phyloP scores from a whole-genome alignment of 2,329 filamentous ascomycete species.

The Trichoderma guizhouense region DNA sequence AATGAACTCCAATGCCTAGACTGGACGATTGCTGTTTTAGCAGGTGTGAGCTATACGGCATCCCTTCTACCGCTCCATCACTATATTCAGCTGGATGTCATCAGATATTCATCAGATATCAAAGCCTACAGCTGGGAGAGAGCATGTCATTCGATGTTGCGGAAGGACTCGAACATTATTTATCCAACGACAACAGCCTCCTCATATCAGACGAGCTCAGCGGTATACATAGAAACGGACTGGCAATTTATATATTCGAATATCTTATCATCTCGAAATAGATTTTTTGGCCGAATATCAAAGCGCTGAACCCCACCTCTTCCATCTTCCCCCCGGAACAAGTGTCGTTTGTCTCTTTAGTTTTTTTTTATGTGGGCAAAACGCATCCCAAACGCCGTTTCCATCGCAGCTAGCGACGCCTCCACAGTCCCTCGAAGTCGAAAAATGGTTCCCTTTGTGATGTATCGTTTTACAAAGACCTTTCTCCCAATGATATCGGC shows the following conservation, averaged over 20 bases:
- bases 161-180: neutral
- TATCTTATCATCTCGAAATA: slow-evolving; percentile 24
- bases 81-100: neutral
- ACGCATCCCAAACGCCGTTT: slow-evolving; percentile 37
- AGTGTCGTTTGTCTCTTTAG: slow-evolving; percentile 23
- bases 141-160: neutral
- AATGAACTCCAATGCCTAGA: neutral
- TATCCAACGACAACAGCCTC: neutral
- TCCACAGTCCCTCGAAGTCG: slow-evolving; percentile 23
- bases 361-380: slow-evolving; percentile 28
- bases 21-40: neutral
- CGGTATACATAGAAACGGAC: neutral
- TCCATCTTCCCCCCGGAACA: slow-evolving; percentile 20
- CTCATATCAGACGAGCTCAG: neutral
- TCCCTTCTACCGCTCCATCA: neutral
- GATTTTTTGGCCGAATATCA: slow-evolving; percentile 25
- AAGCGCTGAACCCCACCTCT: slow-evolving; percentile 26
- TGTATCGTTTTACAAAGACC: slow-evolving; percentile 4
- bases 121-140: neutral
- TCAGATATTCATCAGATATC: neutral
- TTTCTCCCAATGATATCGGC: neutral
- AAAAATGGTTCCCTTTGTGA: slow-evolving; percentile 19
- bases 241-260: slow-evolving; percentile 30
- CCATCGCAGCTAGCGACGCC: slow-evolving; percentile 29
- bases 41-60: neutral